These are phyloP conservation scores for Globisporangium viniferum DNA, from an alignment of 352 stramenopile genomes.

Conservation along the genomic window DNA sequence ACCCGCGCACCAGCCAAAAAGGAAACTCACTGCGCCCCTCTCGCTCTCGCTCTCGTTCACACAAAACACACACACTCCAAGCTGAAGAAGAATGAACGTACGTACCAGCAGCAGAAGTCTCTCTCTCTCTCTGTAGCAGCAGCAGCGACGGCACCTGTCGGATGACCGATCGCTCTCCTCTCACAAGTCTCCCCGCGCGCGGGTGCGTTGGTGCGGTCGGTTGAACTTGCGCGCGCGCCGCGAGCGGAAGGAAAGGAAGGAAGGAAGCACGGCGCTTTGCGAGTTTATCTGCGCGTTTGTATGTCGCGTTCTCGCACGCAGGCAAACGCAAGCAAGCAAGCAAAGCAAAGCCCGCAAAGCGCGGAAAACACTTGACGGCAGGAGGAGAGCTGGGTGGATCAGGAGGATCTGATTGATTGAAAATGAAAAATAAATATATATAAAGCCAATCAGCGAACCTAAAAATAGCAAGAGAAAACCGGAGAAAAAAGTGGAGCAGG, in stretches of 20 bases:
- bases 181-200: neutral
- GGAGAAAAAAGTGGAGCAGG: neutral
- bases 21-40: neutral
- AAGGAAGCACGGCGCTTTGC: slow-evolving; percentile 5
- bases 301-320: slow-evolving; percentile 8
- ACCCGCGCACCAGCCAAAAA: neutral
- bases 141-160: neutral
- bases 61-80: neutral
- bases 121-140: neutral
- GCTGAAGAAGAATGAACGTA: neutral
- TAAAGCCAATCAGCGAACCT: neutral
- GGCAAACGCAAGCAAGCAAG: neutral
- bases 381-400: neutral
- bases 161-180: neutral
- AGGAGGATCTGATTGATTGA: neutral
- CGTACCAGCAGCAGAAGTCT: neutral
- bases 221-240: slow-evolving; percentile 9
- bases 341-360: neutral
- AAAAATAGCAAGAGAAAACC: slow-evolving; percentile 1
- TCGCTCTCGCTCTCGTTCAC: neutral
- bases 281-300: slow-evolving; percentile 12
- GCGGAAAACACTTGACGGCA: neutral
- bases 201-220: neutral
- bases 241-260: slow-evolving; percentile 3
- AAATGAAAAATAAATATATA: neutral